Evolutionary conservation across 768 basidiomycete species (phyloP), one percentile per base, ranked within the genome.

Genomic region (Roridomyces roridus): DNA sequence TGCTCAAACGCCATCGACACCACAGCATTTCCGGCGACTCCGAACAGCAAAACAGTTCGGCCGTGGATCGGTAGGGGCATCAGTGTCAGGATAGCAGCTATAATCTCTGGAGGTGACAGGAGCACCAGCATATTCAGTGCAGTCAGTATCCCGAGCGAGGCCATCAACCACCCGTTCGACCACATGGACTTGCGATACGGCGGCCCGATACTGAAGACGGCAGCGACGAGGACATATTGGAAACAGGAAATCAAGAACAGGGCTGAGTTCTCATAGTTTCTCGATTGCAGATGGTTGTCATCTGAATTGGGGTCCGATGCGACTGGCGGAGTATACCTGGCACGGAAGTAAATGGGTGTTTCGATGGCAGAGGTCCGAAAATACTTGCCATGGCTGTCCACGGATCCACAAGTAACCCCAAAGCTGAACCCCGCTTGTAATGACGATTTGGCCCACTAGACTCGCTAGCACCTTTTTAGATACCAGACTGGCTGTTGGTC

Each of bases 191-290:
- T 91, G 46, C 97, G 85, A 72, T 96, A 99, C 5, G 97, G 97
- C 4, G 96, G 96, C 0, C 97, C 97, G 63, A 98, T 97, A 70
- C 93, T 96, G 76, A 98, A 99, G 0, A 98, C 94, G 0, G 89
- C 96, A 12, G 96, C 97, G 8, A 97, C 92, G 45, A 98, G 79
- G 67, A 98, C 93, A 72, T 99, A 99, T 75, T 99, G 97, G 86
- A 98, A 98, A 59, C 94, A 97, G 10, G 97, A 98, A 40, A 98
- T 79, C 62, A 98, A 73, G 77, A 99, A 99, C 53, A 99, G 73
- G 25, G 84, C 86, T 6, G 97, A 87, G 70, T 99, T 98, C 72
- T 98, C 97, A 66, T 84, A 96, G 70, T 96, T 98, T 37, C 76
- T 85, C 20, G 93, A 88, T 55, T 94, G 85, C 40, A 98, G 79